These are phyloP conservation scores for Collybia mongolica DNA, from an alignment of 768 basidiomycete genomes.

Conservation along the genomic window DNA sequence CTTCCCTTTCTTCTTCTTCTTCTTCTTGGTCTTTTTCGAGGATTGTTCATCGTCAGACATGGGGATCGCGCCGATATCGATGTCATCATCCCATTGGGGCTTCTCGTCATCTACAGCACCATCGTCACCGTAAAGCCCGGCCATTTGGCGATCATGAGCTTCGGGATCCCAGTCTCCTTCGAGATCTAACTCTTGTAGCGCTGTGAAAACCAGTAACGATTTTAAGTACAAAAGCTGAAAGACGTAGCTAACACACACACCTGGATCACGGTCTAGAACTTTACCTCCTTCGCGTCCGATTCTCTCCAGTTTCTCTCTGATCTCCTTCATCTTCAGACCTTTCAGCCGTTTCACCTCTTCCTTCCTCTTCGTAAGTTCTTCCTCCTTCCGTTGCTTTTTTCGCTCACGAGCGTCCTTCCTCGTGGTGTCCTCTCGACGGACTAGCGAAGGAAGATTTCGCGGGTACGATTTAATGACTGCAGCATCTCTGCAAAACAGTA, in stretches of 20 bases:
- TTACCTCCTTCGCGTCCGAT: slow-evolving; percentile 73
- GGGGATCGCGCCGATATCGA: slow-evolving; percentile 47
- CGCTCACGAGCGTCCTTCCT: slow-evolving; percentile 86
- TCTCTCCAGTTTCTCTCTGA: slow-evolving; percentile 70
- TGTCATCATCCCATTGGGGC: slow-evolving; percentile 91
- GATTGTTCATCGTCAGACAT: slow-evolving; percentile 26
- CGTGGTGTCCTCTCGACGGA: slow-evolving; percentile 71
- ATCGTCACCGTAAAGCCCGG: slow-evolving; percentile 61
- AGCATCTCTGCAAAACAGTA: slow-evolving; percentile 47
- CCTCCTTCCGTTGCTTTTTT: slow-evolving; percentile 75
- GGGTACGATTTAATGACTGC: slow-evolving; percentile 72
- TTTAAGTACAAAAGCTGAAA: not conserved
- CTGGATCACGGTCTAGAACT: slow-evolving; percentile 36
- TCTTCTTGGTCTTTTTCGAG: slow-evolving; percentile 47
- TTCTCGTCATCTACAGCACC: slow-evolving; percentile 46
- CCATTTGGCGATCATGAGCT: slow-evolving; percentile 83
- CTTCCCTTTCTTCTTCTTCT: slow-evolving; percentile 57
- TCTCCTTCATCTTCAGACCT: slow-evolving; percentile 81
- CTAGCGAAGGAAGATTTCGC: slow-evolving; percentile 60
- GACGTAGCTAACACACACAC: slow-evolving; percentile 15
- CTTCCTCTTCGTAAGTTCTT: slow-evolving; percentile 66
- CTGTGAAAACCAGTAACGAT: slow-evolving; percentile 28
- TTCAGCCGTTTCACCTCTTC: slow-evolving; percentile 84
- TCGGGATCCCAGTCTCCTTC: slow-evolving; percentile 93
- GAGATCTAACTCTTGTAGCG: slow-evolving; percentile 70